A percentile compares a stretch with the other conserved stretches of the same genome.
Evolutionary conservation across 352 stramenopile genomes (phyloP).

Genomic region (Detonula confervacea): DNA sequence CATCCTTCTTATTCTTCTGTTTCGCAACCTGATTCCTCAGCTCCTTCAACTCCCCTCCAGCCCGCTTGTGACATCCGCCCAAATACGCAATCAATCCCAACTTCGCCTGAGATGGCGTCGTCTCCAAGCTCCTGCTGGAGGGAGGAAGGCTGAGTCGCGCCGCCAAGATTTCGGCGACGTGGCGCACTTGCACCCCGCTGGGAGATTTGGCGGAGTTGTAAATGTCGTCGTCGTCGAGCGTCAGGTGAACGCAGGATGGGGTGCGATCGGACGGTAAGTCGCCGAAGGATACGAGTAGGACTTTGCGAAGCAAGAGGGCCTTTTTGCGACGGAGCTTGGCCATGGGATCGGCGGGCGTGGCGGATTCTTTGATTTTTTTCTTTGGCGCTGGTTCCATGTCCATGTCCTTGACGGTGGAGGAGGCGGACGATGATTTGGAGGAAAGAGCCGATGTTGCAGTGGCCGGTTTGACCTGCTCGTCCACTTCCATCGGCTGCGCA

Average conservation of each 20-base stretch:
- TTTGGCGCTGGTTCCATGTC: conserved; percentile 18
- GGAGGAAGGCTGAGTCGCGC: conserved; percentile 51
- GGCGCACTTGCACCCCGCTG: conserved; percentile 34
- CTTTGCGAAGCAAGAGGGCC: conserved; percentile 63
- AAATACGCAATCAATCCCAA: conserved; percentile 72
- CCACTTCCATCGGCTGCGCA: conserved; percentile 35
- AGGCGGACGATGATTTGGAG: not conserved
- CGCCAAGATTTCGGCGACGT: conserved; percentile 79
- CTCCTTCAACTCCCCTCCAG: conserved; percentile 71
- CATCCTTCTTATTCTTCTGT: conserved; percentile 22
- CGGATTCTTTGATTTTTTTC: conserved; percentile 35
- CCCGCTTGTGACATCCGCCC: conserved; percentile 60
- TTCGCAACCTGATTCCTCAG: conserved; percentile 30
- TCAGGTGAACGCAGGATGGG: conserved; percentile 26
- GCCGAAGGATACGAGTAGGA: conserved; percentile 60
- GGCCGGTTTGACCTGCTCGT: conserved; percentile 23
- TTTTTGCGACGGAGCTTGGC: conserved; percentile 75
- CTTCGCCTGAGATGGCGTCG: conserved; percentile 45
- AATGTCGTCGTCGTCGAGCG: conserved; percentile 36
- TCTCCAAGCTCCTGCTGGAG: conserved; percentile 19
- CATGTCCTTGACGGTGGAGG: not conserved
- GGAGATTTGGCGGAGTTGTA: conserved; percentile 30
- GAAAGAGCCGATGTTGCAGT: not conserved
- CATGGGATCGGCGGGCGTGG: conserved; percentile 33
- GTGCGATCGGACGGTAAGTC: conserved; percentile 12